Evolutionary conservation across 1,284 basidiomycete species (phyloP).

Genomic region (Earliella scabrosa): DNA sequence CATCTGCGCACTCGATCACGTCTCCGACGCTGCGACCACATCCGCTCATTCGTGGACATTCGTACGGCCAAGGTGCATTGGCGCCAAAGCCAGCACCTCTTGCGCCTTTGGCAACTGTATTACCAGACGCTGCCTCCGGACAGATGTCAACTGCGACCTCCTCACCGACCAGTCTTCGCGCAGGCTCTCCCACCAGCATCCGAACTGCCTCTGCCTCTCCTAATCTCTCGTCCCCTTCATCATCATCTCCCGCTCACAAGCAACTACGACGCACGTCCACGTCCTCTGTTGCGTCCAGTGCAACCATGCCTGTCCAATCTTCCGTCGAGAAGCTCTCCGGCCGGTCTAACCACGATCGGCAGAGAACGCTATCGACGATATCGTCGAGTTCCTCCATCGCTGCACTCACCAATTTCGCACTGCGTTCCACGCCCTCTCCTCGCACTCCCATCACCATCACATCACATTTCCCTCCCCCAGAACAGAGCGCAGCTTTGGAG

Average conservation of each 20-base stretch:
- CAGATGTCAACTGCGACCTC: constrained; percentile 47
- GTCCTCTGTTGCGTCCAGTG: constrained; percentile 64
- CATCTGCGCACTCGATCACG: constrained; percentile 61
- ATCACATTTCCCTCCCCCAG: constrained; percentile 58
- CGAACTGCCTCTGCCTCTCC: constrained; percentile 36
- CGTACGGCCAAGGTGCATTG: constrained; percentile 48
- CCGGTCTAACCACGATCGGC: constrained; percentile 50
- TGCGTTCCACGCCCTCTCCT: constrained; percentile 55
- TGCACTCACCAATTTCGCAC: constrained; percentile 65
- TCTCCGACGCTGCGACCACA: constrained; percentile 60
- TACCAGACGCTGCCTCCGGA: constrained; percentile 52
- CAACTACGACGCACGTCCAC: constrained; percentile 60
- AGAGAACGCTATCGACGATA: constrained; percentile 66
- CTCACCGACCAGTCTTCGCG: constrained; percentile 30
- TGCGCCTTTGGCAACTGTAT: constrained; percentile 61
- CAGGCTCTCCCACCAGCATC: constrained; percentile 38
- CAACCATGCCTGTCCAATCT: constrained; percentile 58
- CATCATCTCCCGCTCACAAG: constrained; percentile 33
- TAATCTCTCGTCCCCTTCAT: constrained; percentile 33
- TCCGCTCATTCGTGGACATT: constrained; percentile 75
- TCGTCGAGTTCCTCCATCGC: constrained; percentile 65
- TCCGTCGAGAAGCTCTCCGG: constrained; percentile 38
- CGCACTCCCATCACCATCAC: constrained; percentile 47
- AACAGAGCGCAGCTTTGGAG: constrained; percentile 55
- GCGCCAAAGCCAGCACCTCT: constrained; percentile 56